Evolutionary conservation across 1,284 basidiomycete genomes (phyloP), one percentile per base, ranked within the genome.

Genomic region (Phellinidium pouzarii): DNA sequence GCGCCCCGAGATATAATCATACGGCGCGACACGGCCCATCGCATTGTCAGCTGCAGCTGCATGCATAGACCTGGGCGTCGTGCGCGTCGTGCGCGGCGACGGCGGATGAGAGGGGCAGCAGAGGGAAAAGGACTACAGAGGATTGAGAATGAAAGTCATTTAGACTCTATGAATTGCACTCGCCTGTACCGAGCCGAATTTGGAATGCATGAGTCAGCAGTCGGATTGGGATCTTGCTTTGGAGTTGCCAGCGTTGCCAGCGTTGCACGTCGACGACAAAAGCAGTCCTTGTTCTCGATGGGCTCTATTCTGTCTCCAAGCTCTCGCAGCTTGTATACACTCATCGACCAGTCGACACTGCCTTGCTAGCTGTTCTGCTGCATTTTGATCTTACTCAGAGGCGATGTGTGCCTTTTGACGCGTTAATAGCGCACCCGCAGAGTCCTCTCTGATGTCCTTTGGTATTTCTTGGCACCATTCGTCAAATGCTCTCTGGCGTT

Each of bases 1-100:
- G 38, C 63, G 59, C 58, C 54, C 51, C 53, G 49, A 43, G 53
- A 52, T 42, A 58, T 44, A 55, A 44, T 58, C 52, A 34, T 56
- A 68, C 65, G 64, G 66, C 60, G 60, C 61, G n/a, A 50, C 45
- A 52, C 54, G 52, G 46, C 54, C 54, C 50, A 53, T 49, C 19
- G 41, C 44, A 36, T 37, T 46, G 46, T 52, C 45, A 31, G 52
- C 50, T 36, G 38, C 38, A 20, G 36, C 46, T 23, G 46, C 26
- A 20, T 37, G 45, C 54, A 48, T 56, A 17, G 34, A 40, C 44
- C 29, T 25, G 25, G 44, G 11, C 37, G 48, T 46, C 49, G 54
- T 38, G 54, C 46, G 40, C 54, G 54, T 52, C 54, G 54, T 48
- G 47, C 45, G 50, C 49, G 48, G 44, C 48, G 31, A 55, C 46